Evolutionary conservation across 1,284 basidiomycete species (phyloP), one percentile per base, ranked within the genome.

Genomic region (Trichosporon coremiiforme): DNA sequence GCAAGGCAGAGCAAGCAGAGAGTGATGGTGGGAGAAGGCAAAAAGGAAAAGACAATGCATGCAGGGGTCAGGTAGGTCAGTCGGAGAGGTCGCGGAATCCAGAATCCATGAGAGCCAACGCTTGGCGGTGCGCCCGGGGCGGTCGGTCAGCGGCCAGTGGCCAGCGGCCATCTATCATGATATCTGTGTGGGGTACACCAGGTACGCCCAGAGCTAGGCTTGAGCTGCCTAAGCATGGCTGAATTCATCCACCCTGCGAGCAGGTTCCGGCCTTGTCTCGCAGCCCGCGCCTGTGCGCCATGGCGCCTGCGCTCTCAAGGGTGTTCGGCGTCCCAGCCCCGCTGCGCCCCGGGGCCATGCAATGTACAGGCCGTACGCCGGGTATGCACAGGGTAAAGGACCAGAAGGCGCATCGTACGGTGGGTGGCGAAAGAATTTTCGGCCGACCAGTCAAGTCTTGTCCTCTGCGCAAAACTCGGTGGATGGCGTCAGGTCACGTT

Each of bases 341-440:
- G 17, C 25, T 25, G 25, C 25, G 25, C 25, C 25, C 25, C 25
- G 25, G 25, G 29, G 15, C 15, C 36, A 38, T 38, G 36, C 36
- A 38, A 25, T 25, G 25, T 25, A 25, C 25, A 25, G 25, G 25
- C 36, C 15, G 57, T 62, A 33, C 31, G 29, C 57, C 57, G 57
- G 57, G 15, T 20, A 62, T 9, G 57, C 57, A 33, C 13, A 33
- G 57, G 29, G 31, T 13, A 4, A 29, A 60, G 12, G 55, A 22
- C 29, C 3, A n/a, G 41, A 45, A 25, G 50, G 50, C 50, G 50
- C 20, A 53, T 53, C 57, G 29, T 62, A 33, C 57, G 57, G 57
- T 62, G 57, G 57, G 57, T 62, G 57, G 57, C 57, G 31, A 62
- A 25, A 62, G 31, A 33, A 62, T 62, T 62, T 62, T 62, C 57